A percentile compares a stretch with the other conserved stretches of the same genome.
Evolutionary conservation across 257 asterid genomes (phyloP).

Genomic region (Voacanga thouarsii): DNA sequence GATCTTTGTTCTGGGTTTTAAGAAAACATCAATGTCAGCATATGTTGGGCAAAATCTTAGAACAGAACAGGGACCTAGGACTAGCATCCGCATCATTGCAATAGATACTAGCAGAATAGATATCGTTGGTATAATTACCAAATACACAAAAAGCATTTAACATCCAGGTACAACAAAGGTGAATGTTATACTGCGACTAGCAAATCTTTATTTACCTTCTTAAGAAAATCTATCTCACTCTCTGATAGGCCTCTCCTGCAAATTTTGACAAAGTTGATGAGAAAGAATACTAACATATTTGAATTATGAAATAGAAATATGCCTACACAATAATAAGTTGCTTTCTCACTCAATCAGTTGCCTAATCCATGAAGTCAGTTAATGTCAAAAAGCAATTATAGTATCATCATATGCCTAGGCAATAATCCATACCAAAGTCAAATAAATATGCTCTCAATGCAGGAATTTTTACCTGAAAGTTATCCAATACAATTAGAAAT

Average conservation of each 20-base stretch:
- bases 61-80: not conserved
- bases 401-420: not conserved
- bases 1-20: slow-evolving; percentile 63
- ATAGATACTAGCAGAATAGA: slow-evolving; percentile 14
- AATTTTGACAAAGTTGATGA: slow-evolving; percentile 28
- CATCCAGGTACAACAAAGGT: slow-evolving; percentile 11
- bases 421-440: not conserved
- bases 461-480: not conserved
- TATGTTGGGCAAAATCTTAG: slow-evolving; percentile 5
- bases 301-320: not conserved
- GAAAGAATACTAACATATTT: slow-evolving; percentile 16
- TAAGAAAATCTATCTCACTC: slow-evolving; percentile 69
- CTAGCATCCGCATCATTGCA: slow-evolving; percentile 10
- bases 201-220: slow-evolving; percentile 54
- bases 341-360: not conserved
- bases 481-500: not conserved
- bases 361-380: not conserved
- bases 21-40: slow-evolving; percentile 10
- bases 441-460: not conserved
- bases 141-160: slow-evolving; percentile 3
- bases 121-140: not conserved
- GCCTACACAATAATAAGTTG: not conserved
- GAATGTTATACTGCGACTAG: slow-evolving; percentile 11
- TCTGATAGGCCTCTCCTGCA: slow-evolving; percentile 94
- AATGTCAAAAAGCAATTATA: not conserved